Evolutionary conservation across 805 yeast species (phyloP).

Genomic region (Saturnispora gosingensis): DNA sequence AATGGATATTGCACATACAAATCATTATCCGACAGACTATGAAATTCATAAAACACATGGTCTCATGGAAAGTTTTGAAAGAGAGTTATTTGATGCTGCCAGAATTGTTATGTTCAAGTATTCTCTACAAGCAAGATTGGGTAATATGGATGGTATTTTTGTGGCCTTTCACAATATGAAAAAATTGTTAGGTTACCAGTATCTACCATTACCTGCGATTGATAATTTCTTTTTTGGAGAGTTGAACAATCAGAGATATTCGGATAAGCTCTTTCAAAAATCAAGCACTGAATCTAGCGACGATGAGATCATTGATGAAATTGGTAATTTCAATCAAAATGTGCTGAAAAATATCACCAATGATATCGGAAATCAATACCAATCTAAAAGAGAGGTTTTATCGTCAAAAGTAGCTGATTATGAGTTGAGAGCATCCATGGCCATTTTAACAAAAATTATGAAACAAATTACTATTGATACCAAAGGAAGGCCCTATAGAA

Average conservation of each 20-base stretch:
- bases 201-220: constrained; percentile 63
- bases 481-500: constrained; percentile 30
- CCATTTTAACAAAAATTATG: constrained; percentile 41
- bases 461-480: constrained; percentile 27
- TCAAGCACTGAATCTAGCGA: neutral
- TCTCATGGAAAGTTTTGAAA: constrained; percentile 65
- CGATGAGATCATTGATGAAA: neutral
- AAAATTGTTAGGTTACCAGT: constrained; percentile 82
- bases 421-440: constrained; percentile 57
- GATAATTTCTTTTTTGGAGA: constrained; percentile 53
- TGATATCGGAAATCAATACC: constrained; percentile 24
- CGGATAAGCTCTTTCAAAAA: constrained; percentile 2
- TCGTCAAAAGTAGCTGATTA: constrained; percentile 49
- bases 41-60: constrained; percentile 58
- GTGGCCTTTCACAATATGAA: constrained; percentile 83
- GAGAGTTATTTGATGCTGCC: constrained; percentile 70
- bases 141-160: constrained; percentile 94
- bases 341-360: constrained; percentile 15
- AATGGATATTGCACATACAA: constrained; percentile 53
- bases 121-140: constrained; percentile 85
- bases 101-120: constrained; percentile 75
- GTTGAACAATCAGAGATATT: constrained; percentile 3
- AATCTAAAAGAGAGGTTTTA: constrained; percentile 26
- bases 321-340: constrained; percentile 4
- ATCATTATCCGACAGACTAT: constrained; percentile 53